Conservation (phyloP, 805 yeast genomes). For the Starmerella bombicola region DNA sequence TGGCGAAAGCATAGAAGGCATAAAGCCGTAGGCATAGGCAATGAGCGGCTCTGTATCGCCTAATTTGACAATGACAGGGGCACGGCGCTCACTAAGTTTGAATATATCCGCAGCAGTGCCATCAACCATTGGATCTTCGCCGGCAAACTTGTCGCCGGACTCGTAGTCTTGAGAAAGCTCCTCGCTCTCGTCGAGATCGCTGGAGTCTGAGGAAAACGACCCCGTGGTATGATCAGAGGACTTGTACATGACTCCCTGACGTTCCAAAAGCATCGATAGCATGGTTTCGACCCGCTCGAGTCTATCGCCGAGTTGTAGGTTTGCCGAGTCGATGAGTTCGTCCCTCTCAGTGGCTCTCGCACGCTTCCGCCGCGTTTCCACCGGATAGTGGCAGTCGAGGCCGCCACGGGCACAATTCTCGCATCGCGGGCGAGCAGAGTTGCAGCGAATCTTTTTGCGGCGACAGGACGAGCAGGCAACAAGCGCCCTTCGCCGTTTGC, state of each 20-base stretch:
- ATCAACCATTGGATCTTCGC: neutral
- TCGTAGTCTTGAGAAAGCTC: neutral
- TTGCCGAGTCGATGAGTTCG: neutral
- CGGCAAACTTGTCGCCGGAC: neutral
- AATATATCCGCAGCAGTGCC: slow-evolving; percentile 3
- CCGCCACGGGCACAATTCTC: slow-evolving; percentile 68
- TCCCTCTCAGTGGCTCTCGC: neutral
- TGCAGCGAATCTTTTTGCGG: slow-evolving; percentile 58
- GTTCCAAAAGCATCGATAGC: slow-evolving; percentile 18
- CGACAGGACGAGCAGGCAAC: slow-evolving; percentile 86
- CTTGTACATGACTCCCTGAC: neutral
- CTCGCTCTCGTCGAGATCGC: neutral
- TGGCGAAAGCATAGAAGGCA: slow-evolving; percentile 13
- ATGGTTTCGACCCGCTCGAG: slow-evolving; percentile 24
- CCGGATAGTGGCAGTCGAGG: slow-evolving; percentile 46
- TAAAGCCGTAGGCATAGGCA: slow-evolving; percentile 17
- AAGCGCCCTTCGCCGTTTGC: slow-evolving; percentile 43
- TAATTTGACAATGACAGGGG: slow-evolving; percentile 8
- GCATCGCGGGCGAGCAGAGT: slow-evolving; percentile 53
- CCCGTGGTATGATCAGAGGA: neutral
- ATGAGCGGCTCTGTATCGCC: slow-evolving; percentile 13
- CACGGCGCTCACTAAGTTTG: slow-evolving; percentile 11
- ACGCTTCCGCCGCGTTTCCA: slow-evolving; percentile 14
- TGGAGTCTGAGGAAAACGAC: neutral
- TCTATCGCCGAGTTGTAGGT: neutral